Evolutionary conservation across 768 basidiomycete genomes (phyloP).

Genomic region (Collybia mongolica): DNA sequence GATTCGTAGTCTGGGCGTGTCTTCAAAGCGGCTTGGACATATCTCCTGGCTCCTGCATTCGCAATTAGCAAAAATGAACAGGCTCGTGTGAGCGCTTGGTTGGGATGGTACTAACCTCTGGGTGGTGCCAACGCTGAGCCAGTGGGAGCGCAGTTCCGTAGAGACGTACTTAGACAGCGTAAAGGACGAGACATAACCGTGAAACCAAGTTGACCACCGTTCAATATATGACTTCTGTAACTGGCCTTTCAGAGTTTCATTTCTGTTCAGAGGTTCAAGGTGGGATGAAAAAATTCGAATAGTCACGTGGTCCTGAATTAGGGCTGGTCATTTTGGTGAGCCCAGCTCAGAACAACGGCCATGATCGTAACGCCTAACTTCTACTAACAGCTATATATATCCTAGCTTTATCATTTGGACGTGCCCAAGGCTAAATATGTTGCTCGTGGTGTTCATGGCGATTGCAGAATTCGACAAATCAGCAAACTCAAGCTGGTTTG

Average conservation of each 20-base stretch:
- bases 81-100: slow-evolving; percentile 6
- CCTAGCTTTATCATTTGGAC: no score
- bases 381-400: no score
- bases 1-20: slow-evolving; percentile 17
- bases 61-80: background rate
- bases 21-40: slow-evolving; percentile 25
- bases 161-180: slow-evolving; percentile 22
- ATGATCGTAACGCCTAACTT: no score
- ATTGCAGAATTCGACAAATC: no score
- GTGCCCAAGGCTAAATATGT: no score
- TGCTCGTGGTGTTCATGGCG: no score
- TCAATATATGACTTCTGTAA: background rate
- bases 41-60: slow-evolving; percentile 21
- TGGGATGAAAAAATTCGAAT: slow-evolving; percentile 9
- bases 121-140: slow-evolving; percentile 3
- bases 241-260: background rate
- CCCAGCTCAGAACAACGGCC: no score
- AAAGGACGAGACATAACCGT: slow-evolving; percentile 26
- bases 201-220: slow-evolving; percentile 5
- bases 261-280: background rate
- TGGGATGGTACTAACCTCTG: slow-evolving; percentile 5
- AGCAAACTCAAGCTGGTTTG: no score
- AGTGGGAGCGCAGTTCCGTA: slow-evolving; percentile 14
- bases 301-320: slow-evolving; percentile 10
- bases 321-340: slow-evolving; percentile 6